Base-by-base conservation (phyloP, 108 stramenopile genomes). In the Cyclotella cryptica region DNA sequence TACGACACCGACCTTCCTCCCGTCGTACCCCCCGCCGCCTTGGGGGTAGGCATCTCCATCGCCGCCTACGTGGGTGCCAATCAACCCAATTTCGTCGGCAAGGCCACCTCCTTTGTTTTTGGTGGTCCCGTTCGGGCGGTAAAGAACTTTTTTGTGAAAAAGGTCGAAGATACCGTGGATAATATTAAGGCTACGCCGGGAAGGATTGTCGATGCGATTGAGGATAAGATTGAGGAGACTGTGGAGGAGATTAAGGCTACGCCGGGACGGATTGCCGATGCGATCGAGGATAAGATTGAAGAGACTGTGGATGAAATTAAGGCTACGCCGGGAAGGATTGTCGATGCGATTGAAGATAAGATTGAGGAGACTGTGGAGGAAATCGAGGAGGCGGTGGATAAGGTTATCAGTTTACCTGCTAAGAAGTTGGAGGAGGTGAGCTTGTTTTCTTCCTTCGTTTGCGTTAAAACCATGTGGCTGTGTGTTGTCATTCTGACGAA, bases 251-350 rank as follows among this genome's bases (percentile, higher is more conserved):
- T 93, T 68, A 86, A 78, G 75, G 80, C 80, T 4, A 74, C 62
- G 0, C 82, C 82, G 28, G 78, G 78, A 3, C 68, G 71, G 63
- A 79, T 83, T 44, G 78, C 54, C 13, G 74, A 82, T 49, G 87
- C 84, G 3, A 86, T 84, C n/a, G 73, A 74, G 27, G 52, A 77
- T 21, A 88, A 80, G 66, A 84, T 86, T 47, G 77, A 77, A 8
- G 88, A 87, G 26, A 74, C 88, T 21, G 83, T 84, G 1, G 84
- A 88, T 17, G 93, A 88, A 51, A 86, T 93, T 65, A 80, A 80
- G 74, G 90, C 87, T 26, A 90, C 90, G 5, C 95, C 95, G 0
- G 89, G 90, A 41, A 80, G 73, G 54, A 85, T 93, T 52, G 89
- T 69, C 0, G 87, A 90, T 8, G 52, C 64, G 17, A 78, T 87